These are phyloP conservation scores for Pistacia atlantica DNA, from an alignment of 345 rosid genomes.

Conservation along the genomic window DNA sequence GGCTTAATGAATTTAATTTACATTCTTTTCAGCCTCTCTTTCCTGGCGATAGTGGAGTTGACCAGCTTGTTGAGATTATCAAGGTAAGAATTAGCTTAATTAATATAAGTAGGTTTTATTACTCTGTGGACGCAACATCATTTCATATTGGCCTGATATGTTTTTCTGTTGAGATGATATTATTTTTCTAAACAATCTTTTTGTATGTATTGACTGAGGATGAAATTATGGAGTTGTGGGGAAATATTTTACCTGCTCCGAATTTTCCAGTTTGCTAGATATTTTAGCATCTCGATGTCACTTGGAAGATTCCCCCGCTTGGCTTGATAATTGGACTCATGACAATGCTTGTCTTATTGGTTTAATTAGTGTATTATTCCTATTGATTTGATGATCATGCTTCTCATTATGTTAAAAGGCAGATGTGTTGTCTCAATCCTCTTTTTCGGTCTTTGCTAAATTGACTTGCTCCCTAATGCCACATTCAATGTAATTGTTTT, in stretches of 20 bases:
- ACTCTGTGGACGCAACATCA: no score
- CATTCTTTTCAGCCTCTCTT: conserved; percentile 72
- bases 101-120: no score
- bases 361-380: background rate
- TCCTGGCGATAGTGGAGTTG: conserved; percentile 98
- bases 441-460: background rate
- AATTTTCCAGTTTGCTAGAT: no score
- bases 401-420: background rate
- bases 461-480: background rate
- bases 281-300: no score
- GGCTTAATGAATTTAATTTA: background rate
- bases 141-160: no score
- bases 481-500: conserved; percentile 9
- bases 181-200: no score
- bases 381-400: background rate
- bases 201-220: no score
- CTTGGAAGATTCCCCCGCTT: no score
- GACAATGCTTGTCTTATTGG: background rate
- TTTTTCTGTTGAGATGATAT: no score
- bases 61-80: conserved; percentile 97
- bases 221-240: no score
- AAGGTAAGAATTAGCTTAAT: conserved; percentile 53
- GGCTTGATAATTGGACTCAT: no score
- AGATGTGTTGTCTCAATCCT: background rate
- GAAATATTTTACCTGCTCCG: no score